Evolutionary conservation across 768 basidiomycete species (phyloP), one percentile per base, ranked within the genome.

Genomic region (Amanita molliuscula): DNA sequence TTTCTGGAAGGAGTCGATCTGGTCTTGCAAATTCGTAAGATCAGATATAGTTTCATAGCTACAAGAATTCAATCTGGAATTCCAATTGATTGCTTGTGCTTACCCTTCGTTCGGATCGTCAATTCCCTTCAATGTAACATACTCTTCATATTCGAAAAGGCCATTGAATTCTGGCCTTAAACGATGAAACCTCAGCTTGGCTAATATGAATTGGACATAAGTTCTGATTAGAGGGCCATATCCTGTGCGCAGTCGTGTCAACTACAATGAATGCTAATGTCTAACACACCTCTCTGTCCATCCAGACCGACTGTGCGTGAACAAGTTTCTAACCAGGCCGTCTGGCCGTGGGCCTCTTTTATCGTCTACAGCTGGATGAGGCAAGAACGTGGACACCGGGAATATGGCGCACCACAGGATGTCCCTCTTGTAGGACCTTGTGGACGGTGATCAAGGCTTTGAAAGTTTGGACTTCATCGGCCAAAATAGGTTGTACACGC

Each of bases 61-160:
- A 59, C 13, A 25, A 37, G 38, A 23, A 47, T 53, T 56, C 46
- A 13, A 44, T 8, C 33, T 44, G 15, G 20, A 45, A 15, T 16
- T 31, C 5, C n/a, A n/a, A 16, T 48, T 26, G 45, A 45, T 44
- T 38, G 43, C 23, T 49, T 50, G 46, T 5, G 64, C 84, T 54
- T 64, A 96, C 95, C 96, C 96, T 72, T 99, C 95, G 63, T 98
- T 97, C 7, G 96, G 96, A 71, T 99, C 93, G 62, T 97, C 92
- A 54, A 98, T 96, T 20, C 91, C 92, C 67, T 96, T 95, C 60
- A 99, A 70, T 20, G 90, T 91, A 56, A 99, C 82, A 62, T 99
- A 99, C 66, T 99, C 96, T 62, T 98, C 94, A 59, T 99, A 99
- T 66, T 99, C 96, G 62, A 99, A 99, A 5, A 99, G 69, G 21